phyloP scores from a whole-genome alignment of 2,329 filamentous ascomycete species.

The Scleromitrula shiraiana region DNA sequence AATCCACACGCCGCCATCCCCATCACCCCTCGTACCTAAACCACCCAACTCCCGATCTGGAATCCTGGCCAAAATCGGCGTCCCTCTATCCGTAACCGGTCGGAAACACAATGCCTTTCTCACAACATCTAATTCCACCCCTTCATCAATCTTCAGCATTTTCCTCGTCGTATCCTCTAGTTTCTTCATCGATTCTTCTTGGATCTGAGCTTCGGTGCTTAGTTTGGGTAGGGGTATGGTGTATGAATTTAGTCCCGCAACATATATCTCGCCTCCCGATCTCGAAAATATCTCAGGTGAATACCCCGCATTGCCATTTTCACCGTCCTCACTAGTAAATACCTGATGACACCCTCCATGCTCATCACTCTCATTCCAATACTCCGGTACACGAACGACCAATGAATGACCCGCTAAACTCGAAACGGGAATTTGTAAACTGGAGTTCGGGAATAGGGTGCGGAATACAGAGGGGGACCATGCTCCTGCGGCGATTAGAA shows the following conservation, averaged over 20 bases:
- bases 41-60: slow-evolving; percentile 47
- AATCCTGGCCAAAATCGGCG: slow-evolving; percentile 54
- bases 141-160: slow-evolving; percentile 38
- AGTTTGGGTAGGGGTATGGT: slow-evolving; percentile 50
- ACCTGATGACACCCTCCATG: slow-evolving; percentile 54
- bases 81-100: slow-evolving; percentile 56
- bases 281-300: slow-evolving; percentile 66
- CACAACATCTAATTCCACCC: slow-evolving; percentile 51
- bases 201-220: slow-evolving; percentile 43
- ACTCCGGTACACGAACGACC: slow-evolving; percentile 53
- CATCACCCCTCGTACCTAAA: slow-evolving; percentile 32
- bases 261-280: slow-evolving; percentile 59
- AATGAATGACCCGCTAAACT: slow-evolving; percentile 66
- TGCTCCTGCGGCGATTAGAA: slow-evolving; percentile 61
- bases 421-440: slow-evolving; percentile 45
- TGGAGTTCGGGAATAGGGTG: slow-evolving; percentile 52
- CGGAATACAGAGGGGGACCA: slow-evolving; percentile 64
- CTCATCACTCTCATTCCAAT: slow-evolving; percentile 36
- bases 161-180: slow-evolving; percentile 41
- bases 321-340: slow-evolving; percentile 40
- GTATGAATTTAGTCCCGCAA: slow-evolving; percentile 62
- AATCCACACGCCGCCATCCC: slow-evolving; percentile 58
- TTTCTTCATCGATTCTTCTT: slow-evolving; percentile 38
- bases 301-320: slow-evolving; percentile 48
- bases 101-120: slow-evolving; percentile 65